Base-by-base conservation (phyloP, 73 alveolate species). In the Tetrahymena malaccensis region DNA sequence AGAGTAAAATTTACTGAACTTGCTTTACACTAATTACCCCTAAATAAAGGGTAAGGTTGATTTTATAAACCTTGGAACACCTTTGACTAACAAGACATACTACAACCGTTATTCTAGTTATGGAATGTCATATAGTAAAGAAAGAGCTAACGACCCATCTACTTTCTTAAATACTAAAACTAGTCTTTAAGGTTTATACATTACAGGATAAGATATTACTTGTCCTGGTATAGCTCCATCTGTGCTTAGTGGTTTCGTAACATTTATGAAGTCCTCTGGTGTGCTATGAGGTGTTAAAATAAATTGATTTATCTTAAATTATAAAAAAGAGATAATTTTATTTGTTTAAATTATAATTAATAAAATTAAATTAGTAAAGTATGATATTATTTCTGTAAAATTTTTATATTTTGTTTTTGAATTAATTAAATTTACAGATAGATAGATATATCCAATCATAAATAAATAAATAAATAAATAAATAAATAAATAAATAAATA, bases 161-260 rank as follows among this genome's bases (percentile, higher is more conserved):
- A 58, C 83, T 8, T 33, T 34, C 37, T 38, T 43, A 43, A 58
- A 93, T 58, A 7, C 84, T 31, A 35, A 34, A 22, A 38, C 95
- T 37, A 55, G 44, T 35, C 12, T 93, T 11, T 1, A 35, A 19
- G 95, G 95, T 15, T 70, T 93, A 9, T 93, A 33, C 10, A 34
- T 93, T 2, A 43, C 95, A 4, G 95, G 95, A 5, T 70, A 93
- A n/a, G 95, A 93, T n/a, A 31, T 93, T 4, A 33, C 44, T 35
- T 10, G 85, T 22, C 95, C 95, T 34, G 95, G 95, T 4, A 38
- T 93, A 35, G 43, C 95, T 31, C 89, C 85, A 17, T 35, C 95
- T 35, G 85, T 43, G 0, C 12, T 35, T 3, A 43, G 85, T 93
- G 95, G 95, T 21, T 93, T 93, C 43, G 84, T 93, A 9, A 43